Evolutionary conservation across 345 rosid genomes (phyloP).

Genomic region (Dovyalis caffra): DNA sequence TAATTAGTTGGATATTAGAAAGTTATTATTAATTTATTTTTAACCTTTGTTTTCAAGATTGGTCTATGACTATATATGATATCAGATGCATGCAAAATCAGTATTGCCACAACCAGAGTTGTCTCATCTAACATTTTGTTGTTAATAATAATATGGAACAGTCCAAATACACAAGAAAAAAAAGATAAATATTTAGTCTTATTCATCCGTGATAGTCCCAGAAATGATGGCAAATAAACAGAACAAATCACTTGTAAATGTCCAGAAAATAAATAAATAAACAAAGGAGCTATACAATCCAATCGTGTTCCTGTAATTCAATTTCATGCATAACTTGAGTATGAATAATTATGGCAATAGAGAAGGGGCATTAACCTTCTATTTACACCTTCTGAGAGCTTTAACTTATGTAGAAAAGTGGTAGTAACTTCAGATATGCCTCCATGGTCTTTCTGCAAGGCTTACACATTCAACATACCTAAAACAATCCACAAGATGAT

Average conservation of each 20-base stretch:
- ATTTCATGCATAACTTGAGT: background rate
- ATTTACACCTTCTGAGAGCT: background rate
- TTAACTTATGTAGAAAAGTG: no score
- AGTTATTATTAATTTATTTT: no score
- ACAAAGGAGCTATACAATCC: background rate
- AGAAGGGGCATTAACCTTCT: background rate
- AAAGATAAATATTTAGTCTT: background rate
- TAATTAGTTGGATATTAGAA: no score
- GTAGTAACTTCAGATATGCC: slow-evolving; percentile 76
- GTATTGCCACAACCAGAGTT: background rate
- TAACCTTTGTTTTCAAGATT: no score
- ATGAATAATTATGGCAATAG: background rate
- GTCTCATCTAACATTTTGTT: background rate
- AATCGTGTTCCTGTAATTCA: no score
- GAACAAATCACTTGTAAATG: background rate
- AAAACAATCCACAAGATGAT: slow-evolving; percentile 84
- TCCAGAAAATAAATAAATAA: no score
- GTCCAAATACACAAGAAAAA: no score
- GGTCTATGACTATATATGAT: no score
- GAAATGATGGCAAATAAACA: background rate
- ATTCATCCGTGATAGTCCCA: background rate
- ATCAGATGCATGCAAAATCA: no score
- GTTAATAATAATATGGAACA: background rate
- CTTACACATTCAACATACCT: slow-evolving; percentile 72
- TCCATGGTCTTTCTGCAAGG: slow-evolving; percentile 90